Evolutionary conservation across 2,329 filamentous ascomycete species (phyloP).

Genomic region (Fusarium sp.): DNA sequence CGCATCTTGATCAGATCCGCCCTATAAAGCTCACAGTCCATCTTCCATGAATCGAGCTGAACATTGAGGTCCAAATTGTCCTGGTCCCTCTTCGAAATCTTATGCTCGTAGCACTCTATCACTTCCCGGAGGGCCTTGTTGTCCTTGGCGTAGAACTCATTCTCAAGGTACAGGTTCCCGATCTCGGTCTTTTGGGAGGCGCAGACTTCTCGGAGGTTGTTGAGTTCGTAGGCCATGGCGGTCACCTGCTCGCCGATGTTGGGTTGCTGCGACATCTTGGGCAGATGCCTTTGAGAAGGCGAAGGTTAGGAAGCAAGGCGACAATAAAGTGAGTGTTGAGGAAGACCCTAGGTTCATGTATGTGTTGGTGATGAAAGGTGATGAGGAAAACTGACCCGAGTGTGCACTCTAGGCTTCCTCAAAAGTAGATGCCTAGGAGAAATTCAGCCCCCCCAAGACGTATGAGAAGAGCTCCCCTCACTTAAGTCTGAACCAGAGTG

Average conservation of each 20-base stretch:
- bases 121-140: background rate
- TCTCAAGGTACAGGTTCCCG: background rate
- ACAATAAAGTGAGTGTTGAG: background rate
- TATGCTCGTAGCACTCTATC: background rate
- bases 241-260: background rate
- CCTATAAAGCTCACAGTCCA: background rate
- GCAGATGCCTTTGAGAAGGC: too few species aligned
- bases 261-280: background rate
- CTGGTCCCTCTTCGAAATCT: background rate
- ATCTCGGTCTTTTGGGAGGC: slow-evolving; percentile 7
- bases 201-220: background rate
- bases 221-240: background rate
- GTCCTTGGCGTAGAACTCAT: background rate
- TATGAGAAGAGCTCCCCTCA: background rate
- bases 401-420: too few species aligned
- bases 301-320: background rate
- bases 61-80: background rate
- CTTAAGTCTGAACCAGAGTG: slow-evolving; percentile 1
- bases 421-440: background rate
- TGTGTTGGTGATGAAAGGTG: too few species aligned
- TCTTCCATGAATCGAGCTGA: background rate
- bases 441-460: background rate
- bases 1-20: background rate
- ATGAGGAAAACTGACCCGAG: background rate
- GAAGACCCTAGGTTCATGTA: background rate